Conservation (phyloP, 2,329 filamentous ascomycete species). For the Nannizziopsis arthrosporioides region DNA sequence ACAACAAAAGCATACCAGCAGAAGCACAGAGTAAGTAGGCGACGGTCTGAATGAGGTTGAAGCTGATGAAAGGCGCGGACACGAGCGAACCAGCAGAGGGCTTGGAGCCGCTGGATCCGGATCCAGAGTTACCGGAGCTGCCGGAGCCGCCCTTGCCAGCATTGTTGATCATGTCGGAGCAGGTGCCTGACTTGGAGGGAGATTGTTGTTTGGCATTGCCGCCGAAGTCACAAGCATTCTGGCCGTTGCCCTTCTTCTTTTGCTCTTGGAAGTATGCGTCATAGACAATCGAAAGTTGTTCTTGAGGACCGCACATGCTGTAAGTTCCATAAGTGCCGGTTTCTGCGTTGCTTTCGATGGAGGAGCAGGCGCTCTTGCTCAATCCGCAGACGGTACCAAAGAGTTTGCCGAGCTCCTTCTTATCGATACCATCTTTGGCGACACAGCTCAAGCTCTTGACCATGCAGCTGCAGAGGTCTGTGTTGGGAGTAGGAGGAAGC, state of each 20-base stretch:
- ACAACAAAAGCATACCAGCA: slow-evolving; percentile 39
- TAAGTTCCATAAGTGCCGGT: slow-evolving; percentile 37
- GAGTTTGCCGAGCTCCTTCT: slow-evolving; percentile 51
- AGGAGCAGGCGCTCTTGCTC: slow-evolving; percentile 27
- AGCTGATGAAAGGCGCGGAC: slow-evolving; percentile 25
- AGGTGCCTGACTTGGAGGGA: slow-evolving; percentile 27
- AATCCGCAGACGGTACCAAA: slow-evolving; percentile 45
- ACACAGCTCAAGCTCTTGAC: slow-evolving; percentile 59
- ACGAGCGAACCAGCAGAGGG: slow-evolving; percentile 24
- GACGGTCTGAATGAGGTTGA: slow-evolving; percentile 33
- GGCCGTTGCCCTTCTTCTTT: slow-evolving; percentile 22
- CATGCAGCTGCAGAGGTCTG: slow-evolving; percentile 77
- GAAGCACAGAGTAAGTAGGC: slow-evolving; percentile 35
- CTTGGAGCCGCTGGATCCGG: slow-evolving; percentile 20
- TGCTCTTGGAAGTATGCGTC: slow-evolving; percentile 37
- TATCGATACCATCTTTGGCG: slow-evolving; percentile 46
- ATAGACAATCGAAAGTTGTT: slow-evolving; percentile 35
- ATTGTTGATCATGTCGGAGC: slow-evolving; percentile 29
- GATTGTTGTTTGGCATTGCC: slow-evolving; percentile 32
- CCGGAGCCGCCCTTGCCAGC: slow-evolving; percentile 29
- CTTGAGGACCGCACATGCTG: slow-evolving; percentile 34
- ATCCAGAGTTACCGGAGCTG: slow-evolving; percentile 27
- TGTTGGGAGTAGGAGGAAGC: slow-evolving; percentile 74
- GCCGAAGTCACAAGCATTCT: slow-evolving; percentile 33
- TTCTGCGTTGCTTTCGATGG: slow-evolving; percentile 30